Conservation (phyloP, 768 basidiomycete genomes). For the Chalciporus sphaerocephalus region DNA sequence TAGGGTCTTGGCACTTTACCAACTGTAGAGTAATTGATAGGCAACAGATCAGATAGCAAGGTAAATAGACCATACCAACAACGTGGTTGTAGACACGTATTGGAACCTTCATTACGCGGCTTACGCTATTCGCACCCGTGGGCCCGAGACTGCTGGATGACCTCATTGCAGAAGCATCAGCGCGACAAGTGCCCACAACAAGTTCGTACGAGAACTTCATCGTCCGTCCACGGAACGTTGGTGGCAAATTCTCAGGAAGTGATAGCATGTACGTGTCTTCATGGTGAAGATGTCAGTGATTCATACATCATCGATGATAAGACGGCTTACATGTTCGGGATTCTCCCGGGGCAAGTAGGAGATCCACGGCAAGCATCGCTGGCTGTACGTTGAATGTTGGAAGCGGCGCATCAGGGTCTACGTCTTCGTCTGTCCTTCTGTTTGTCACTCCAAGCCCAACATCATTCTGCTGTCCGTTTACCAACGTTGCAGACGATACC, state of each 20-base stretch:
- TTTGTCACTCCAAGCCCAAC: conserved; percentile 32
- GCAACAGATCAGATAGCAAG: conserved; percentile 3
- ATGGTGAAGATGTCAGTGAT: background rate
- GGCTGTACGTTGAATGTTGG: conserved; percentile 86
- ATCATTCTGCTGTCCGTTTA: conserved; percentile 13
- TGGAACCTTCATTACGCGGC: conserved; percentile 85
- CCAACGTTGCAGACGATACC: conserved; percentile 4
- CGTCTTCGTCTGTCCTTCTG: conserved; percentile 37
- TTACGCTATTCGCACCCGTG: conserved; percentile 47
- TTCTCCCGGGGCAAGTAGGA: conserved; percentile 78
- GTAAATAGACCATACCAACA: conserved; percentile 45
- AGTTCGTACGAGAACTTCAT: conserved; percentile 88
- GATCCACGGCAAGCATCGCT: conserved; percentile 85
- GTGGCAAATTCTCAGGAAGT: conserved; percentile 79
- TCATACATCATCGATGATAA: background rate
- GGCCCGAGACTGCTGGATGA: conserved; percentile 31
- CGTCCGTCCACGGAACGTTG: conserved; percentile 82
- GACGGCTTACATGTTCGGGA: conserved; percentile 62
- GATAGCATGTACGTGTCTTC: conserved; percentile 76
- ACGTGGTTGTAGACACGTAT: conserved; percentile 89
- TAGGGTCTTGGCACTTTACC: conserved; percentile 60
- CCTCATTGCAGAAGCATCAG: conserved; percentile 33
- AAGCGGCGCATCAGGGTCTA: conserved; percentile 62
- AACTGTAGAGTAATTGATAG: conserved; percentile 32
- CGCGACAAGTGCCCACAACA: conserved; percentile 80